A percentile compares a stretch with the other conserved stretches of the same genome.
Conservation (phyloP, 2,329 filamentous ascomycete species). For the Phaeosphaeria sp. region DNA sequence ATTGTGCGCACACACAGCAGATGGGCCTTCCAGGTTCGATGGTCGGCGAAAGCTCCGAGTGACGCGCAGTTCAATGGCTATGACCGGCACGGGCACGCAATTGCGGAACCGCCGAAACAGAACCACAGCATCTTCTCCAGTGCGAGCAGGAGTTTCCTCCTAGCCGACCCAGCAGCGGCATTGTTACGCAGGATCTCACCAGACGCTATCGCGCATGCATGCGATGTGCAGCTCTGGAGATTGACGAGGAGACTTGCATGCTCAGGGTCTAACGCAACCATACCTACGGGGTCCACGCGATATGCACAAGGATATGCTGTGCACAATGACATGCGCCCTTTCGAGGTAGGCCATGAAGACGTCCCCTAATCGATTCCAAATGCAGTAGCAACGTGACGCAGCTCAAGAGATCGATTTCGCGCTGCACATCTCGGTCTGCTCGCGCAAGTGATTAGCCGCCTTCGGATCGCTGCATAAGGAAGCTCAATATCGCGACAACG, state of each 20-base stretch:
- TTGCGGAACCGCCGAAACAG: neutral
- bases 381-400: neutral
- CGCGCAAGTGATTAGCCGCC: neutral
- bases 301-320: neutral
- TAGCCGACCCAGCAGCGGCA: neutral
- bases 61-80: neutral
- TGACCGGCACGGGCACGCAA: neutral
- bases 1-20: neutral
- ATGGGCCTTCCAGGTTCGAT: no score
- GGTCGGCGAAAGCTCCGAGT: neutral
- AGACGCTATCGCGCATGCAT: neutral
- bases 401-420: neutral
- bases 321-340: neutral
- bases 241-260: neutral
- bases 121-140: neutral
- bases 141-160: neutral
- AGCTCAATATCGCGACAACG: neutral
- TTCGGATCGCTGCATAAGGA: slow-evolving; percentile 3
- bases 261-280: neutral
- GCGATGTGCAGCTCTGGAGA: neutral
- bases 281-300: neutral
- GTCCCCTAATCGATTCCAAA: neutral
- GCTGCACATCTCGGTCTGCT: no score
- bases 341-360: neutral
- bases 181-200: neutral